phyloP scores from a whole-genome alignment of 352 stramenopile genomes.

The Saprolegnia parasitica region DNA sequence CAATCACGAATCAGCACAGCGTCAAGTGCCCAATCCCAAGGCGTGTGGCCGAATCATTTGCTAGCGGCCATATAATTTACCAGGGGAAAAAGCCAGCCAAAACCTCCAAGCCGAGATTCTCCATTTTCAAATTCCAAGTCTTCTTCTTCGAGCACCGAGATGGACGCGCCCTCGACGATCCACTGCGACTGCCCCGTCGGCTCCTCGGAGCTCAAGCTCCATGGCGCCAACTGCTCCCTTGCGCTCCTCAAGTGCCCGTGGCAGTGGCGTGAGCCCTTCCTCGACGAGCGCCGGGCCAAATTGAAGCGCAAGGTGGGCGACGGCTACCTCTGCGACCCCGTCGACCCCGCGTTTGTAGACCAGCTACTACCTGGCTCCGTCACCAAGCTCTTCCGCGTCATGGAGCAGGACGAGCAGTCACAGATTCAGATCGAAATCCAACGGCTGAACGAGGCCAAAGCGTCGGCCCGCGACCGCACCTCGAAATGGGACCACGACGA shows the following conservation, averaged over 20 bases:
- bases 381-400: constrained; percentile 69
- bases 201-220: constrained; percentile 12
- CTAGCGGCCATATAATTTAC: not conserved
- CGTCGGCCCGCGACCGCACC: not conserved
- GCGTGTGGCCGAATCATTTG: not conserved
- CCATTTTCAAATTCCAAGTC: not conserved
- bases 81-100: not conserved
- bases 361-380: constrained; percentile 71
- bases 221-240: constrained; percentile 27
- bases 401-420: constrained; percentile 75
- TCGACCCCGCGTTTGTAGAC: constrained; percentile 81
- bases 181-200: constrained; percentile 18
- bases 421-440: constrained; percentile 81
- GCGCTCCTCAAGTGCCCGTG: constrained; percentile 86
- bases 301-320: constrained; percentile 82
- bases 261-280: constrained; percentile 81
- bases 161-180: not conserved
- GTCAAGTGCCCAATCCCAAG: not conserved
- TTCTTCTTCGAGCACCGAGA: too few relatives aligned
- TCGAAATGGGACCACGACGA: constrained; percentile 38
- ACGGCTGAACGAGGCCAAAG: constrained; percentile 62
- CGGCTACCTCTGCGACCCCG: constrained; percentile 78
- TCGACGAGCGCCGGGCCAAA: constrained; percentile 75
- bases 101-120: not conserved
- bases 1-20: not conserved